Conservation (phyloP, 306 rosid species). For the Sindora glabra region DNA sequence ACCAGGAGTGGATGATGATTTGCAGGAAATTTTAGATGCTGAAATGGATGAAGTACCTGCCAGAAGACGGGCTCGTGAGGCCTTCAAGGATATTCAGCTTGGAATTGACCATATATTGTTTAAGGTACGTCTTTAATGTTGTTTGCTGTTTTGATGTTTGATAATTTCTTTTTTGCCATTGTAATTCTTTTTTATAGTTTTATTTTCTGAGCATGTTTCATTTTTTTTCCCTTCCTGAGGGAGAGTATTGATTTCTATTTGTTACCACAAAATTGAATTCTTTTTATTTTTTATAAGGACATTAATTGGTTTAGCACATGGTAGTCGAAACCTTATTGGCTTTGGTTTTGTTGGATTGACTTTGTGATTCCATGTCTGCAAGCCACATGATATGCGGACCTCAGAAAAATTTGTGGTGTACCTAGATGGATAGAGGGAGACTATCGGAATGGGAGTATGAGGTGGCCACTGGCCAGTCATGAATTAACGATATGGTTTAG, state of each 20-base stretch:
- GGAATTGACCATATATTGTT: slow-evolving; percentile 74
- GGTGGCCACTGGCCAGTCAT: not conserved
- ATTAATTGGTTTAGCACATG: not conserved
- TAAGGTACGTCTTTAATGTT: slow-evolving; percentile 32
- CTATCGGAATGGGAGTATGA: no score
- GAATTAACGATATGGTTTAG: not conserved
- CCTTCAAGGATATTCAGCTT: slow-evolving; percentile 74
- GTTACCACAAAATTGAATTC: not conserved
- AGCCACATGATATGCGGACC: not conserved
- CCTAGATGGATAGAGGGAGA: not conserved
- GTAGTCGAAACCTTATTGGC: slow-evolving; percentile 5
- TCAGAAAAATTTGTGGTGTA: not conserved
- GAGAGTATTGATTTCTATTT: not conserved
- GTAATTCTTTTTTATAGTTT: not conserved
- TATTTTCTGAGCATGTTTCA: not conserved
- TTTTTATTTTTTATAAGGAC: not conserved
- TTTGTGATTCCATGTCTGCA: not conserved
- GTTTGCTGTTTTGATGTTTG: not conserved
- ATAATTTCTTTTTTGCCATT: no score
- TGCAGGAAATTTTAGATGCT: slow-evolving; percentile 56
- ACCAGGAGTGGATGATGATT: slow-evolving; percentile 40
- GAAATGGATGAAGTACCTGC: slow-evolving; percentile 63
- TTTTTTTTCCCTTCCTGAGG: not conserved
- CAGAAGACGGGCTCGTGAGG: slow-evolving; percentile 75
- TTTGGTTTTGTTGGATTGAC: not conserved